These are phyloP conservation scores for Penicillium tannophilum DNA, from an alignment of 495 filamentous ascomycete genomes.

Conservation along the genomic window DNA sequence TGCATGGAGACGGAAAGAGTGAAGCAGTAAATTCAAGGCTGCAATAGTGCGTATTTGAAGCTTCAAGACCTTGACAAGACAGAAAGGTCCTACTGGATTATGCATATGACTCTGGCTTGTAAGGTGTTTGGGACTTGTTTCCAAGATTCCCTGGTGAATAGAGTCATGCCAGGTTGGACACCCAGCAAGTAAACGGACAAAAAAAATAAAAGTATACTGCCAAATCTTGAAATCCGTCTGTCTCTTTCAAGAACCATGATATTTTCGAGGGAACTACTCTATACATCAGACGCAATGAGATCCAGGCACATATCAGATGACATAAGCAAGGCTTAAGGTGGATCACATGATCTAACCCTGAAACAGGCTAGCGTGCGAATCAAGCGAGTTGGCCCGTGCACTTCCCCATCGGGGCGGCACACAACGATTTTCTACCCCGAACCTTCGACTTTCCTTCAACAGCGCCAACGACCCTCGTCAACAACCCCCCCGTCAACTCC, in stretches of 20 bases:
- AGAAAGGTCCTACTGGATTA: neutral
- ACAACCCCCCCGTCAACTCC: conserved; percentile 43
- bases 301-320: neutral
- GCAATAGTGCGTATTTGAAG: neutral
- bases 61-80: neutral
- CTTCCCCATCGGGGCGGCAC: conserved; percentile 39
- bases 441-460: conserved; percentile 40
- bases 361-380: conserved; percentile 31
- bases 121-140: neutral
- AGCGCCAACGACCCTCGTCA: conserved; percentile 43
- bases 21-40: neutral
- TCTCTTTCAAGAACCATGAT: neutral
- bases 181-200: too few relatives aligned
- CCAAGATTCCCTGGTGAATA: neutral
- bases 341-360: conserved; percentile 18
- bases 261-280: neutral
- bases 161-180: too few relatives aligned
- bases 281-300: neutral
- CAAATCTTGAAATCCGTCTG: too few relatives aligned
- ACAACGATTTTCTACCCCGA: conserved; percentile 46
- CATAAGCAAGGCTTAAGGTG: neutral
- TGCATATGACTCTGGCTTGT: neutral
- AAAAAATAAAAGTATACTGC: too few relatives aligned
- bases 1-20: neutral
- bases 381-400: conserved; percentile 45